Base-by-base conservation (phyloP, 2,329 filamentous ascomycete species). In the Phaeosphaeria sp. region DNA sequence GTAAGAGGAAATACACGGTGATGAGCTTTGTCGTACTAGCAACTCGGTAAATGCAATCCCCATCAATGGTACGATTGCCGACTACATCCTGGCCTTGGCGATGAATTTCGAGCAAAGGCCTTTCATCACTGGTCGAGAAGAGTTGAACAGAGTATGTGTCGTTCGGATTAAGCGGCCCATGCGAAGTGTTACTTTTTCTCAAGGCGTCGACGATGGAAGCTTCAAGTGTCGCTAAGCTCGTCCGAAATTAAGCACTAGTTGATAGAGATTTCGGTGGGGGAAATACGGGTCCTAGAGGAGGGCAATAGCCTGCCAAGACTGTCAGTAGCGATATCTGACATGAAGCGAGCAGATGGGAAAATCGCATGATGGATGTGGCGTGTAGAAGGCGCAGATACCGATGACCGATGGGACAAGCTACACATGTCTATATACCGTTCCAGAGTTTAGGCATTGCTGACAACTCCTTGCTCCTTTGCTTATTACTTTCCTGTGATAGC, bases 41-140 rank as follows among this genome's bases (percentile, higher is more conserved):
- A 17, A 81, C 64, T 15, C 78, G 75, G 60, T 80, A 81, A 18
- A 82, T 78, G 39, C 74, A 78, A 55, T 81, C 66, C n/a, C 70
- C 76, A 57, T 81, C 74, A 8, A 64, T 7, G 0, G 56, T 42
- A 11, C 51, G 18, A n/a, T 61, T 54, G 1, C 58, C 58, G 8
- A 53, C 30, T 3, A 64, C 11, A 4, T 20, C 47, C 6, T 33
- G 17, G 4, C 58, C 61, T n/a, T 49, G 58, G 17, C 46, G 58
- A 36, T 64, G 61, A 9, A 55, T 57, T 9, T 64, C 58, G 7
- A 61, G n/a, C 18, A 64, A 45, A 3, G 47, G 53, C 13, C 46
- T 22, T 18, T 53, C 43, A 2, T 55, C 46, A 2, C n/a, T 15
- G 0, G 56, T 54, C 3, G 61, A 61, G 44, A 61, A 64, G 17